Evolutionary conservation across 2,329 filamentous ascomycete genomes (phyloP), one percentile per base, ranked within the genome.

Genomic region (Exophiala aquamarina): DNA sequence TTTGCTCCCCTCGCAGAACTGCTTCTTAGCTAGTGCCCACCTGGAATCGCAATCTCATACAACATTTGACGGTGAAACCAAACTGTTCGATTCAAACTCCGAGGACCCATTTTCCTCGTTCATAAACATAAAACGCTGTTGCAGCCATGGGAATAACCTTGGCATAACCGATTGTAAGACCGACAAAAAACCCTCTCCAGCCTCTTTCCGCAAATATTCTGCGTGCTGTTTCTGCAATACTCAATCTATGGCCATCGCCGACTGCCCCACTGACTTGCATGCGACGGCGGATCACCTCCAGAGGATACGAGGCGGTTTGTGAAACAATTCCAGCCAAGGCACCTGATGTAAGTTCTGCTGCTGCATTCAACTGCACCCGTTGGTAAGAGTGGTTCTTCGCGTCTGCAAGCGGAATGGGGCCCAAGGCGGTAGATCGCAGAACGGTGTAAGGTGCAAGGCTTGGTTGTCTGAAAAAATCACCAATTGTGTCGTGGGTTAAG

Each of bases 221-320:
- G 55, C 70, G 72, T 3, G 84, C 84, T 1, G 92, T 95, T 70
- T 97, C 92, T 13, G 73, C 71, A 55, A 98, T 88, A 41, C 83
- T 76, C 36, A 95, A 69, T 36, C 87, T 75, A 59, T 82, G 88
- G 0, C 92, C 91, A 64, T 97, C 91, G 1, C 93, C 93, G 1
- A 97, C 89, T 0, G 92, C 91, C 9, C 92, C 93, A 38, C 89
- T 88, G 11, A 98, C 93, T 66, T 98, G 93, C 92, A 98, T 97
- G 38, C 93, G 79, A 55, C 93, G 79, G 50, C 93, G 77, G 49
- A 97, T 86, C 13, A 98, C 89, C 67, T 98, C 93, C 2, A 98
- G 76, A 4, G 93, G 93, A 66, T 98, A 98, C 13, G 91, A 94
- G 0, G 85, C 82, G 0, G 92, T 95, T 68, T 98, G 93, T 6